Evolutionary conservation across 768 basidiomycete genomes (phyloP), one percentile per base, ranked within the genome.

Genomic region (Suillus ampliporus): DNA sequence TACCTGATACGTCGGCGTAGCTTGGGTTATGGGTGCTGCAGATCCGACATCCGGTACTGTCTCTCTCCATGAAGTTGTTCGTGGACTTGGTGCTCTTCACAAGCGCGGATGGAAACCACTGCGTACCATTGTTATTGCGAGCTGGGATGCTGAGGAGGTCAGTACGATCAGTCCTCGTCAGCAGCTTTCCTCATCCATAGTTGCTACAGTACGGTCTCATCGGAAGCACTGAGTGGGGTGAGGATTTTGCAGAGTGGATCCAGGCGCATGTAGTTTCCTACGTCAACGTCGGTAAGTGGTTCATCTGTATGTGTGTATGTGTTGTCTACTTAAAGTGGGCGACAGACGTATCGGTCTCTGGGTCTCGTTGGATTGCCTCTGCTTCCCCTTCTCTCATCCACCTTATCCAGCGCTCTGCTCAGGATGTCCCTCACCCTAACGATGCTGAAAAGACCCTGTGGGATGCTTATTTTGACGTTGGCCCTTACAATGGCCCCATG

Each of bases 161-260:
- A 52, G 75, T 64, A 5, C 28, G 13, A 50, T 46, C 21, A 48
- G 7, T 62, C 2, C 17, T 46, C 23, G 19, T 40, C 17, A 23
- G 51, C 5, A 56, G 19, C 31, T 17, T 48, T 28, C 48, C 63
- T 58, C 37, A 58, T n/a, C 26, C 31, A 53, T 64, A 44, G 63
- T 43, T 19, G 19, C 9, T n/a, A 5, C 58, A 83, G 82, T 84
- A 85, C 58, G 92, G 91, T 28, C 82, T 94, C 46, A 72, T 93
- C 41, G 96, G 96, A 31, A 91, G 89, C 69, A 96, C 93, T 4
- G 97, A 98, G 76, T 97, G 90, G 85, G 94, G 89, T 3, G 97
- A 98, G 74, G 97, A 98, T 71, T 98, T 97, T 70, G 71, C 87
- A 0, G 82, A 85, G 17, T 97, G 91, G 87, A 86, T 98, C 43